phyloP scores from a whole-genome alignment of 2,329 filamentous ascomycete genomes.

The Microdochium nivale region DNA sequence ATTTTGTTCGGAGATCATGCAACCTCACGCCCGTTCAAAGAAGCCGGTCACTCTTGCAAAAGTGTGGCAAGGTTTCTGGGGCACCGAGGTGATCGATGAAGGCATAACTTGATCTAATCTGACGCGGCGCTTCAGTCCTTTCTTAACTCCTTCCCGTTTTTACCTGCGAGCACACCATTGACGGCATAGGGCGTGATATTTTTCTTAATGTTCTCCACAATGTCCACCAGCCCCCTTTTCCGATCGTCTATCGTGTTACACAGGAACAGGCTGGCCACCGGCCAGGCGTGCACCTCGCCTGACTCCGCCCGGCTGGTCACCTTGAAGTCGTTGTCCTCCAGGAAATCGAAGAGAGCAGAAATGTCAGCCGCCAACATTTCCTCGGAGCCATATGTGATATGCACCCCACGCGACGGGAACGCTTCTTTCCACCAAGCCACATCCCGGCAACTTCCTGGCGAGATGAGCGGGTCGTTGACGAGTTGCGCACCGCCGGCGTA shows the following conservation, averaged over 20 bases:
- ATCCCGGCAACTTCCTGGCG: conserved; percentile 64
- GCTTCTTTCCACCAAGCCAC: conserved; percentile 57
- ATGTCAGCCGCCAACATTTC: conserved; percentile 72
- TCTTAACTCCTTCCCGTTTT: background rate
- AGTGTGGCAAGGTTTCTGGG: conserved; percentile 36
- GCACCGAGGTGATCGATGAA: conserved; percentile 29
- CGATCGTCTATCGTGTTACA: conserved; percentile 39
- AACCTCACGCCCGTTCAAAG: conserved; percentile 17
- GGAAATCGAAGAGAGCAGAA: conserved; percentile 44
- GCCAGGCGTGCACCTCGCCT: conserved; percentile 74
- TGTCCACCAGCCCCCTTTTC: conserved; percentile 37
- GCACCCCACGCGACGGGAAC: conserved; percentile 57
- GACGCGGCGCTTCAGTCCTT: conserved; percentile 24
- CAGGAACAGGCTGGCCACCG: conserved; percentile 57
- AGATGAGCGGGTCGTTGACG: conserved; percentile 48
- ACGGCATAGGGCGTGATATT: conserved; percentile 15
- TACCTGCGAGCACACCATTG: background rate
- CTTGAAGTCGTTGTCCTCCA: conserved; percentile 43
- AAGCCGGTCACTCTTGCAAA: conserved; percentile 34
- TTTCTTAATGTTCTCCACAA: conserved; percentile 28
- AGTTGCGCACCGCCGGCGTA: conserved; percentile 49
- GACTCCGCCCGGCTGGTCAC: conserved; percentile 52
- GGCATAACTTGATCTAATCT: conserved; percentile 60
- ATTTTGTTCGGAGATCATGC: conserved; percentile 25
- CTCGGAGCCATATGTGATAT: conserved; percentile 64